These are phyloP conservation scores for Stemphylium vesicarium DNA, from an alignment of 2,329 filamentous ascomycete genomes.

Conservation along the genomic window DNA sequence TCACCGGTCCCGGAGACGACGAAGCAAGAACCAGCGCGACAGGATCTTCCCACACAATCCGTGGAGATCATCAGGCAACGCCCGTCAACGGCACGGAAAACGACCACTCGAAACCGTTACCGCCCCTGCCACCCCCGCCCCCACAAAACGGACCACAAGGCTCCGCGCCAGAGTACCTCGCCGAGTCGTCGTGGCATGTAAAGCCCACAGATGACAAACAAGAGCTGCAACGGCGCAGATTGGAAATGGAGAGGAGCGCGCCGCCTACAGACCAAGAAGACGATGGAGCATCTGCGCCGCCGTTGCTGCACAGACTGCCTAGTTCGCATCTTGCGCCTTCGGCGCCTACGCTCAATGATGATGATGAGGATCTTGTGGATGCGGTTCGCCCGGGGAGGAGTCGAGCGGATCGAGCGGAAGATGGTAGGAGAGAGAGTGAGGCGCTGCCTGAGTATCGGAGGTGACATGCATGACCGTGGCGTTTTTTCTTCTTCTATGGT, in stretches of 20 bases:
- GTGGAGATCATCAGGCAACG: slow-evolving; percentile 11
- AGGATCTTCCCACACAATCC: slow-evolving; percentile 35
- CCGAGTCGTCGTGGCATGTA: slow-evolving; percentile 39
- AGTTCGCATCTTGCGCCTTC: slow-evolving; percentile 30
- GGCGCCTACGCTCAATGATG: slow-evolving; percentile 43
- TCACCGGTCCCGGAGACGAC: slow-evolving; percentile 20
- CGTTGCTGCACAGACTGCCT: slow-evolving; percentile 19
- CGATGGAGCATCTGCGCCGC: slow-evolving; percentile 30
- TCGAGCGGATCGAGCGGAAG: slow-evolving; percentile 1
- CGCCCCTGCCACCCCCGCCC: slow-evolving; percentile 28
- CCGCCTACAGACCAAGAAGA: slow-evolving; percentile 41
- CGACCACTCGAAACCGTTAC: slow-evolving; percentile 25
- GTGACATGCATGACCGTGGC: slow-evolving; percentile 17
- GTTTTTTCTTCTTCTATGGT: slow-evolving; percentile 1
- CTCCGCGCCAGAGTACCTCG: slow-evolving; percentile 34
- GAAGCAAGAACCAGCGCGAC: slow-evolving; percentile 22
- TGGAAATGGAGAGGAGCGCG: slow-evolving; percentile 52
- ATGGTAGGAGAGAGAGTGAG: slow-evolving; percentile 29
- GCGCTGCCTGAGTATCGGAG: slow-evolving; percentile 41
- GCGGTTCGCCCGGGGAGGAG: slow-evolving; percentile 32
- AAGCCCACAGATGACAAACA: slow-evolving; percentile 74
- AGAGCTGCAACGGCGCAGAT: slow-evolving; percentile 66
- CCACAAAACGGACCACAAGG: slow-evolving; percentile 18
- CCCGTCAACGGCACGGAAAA: slow-evolving; percentile 13
- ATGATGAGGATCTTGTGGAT: slow-evolving; percentile 41